These are phyloP conservation scores for Fistulifera pelliculosa DNA, from an alignment of 108 stramenopile genomes.

Conservation along the genomic window DNA sequence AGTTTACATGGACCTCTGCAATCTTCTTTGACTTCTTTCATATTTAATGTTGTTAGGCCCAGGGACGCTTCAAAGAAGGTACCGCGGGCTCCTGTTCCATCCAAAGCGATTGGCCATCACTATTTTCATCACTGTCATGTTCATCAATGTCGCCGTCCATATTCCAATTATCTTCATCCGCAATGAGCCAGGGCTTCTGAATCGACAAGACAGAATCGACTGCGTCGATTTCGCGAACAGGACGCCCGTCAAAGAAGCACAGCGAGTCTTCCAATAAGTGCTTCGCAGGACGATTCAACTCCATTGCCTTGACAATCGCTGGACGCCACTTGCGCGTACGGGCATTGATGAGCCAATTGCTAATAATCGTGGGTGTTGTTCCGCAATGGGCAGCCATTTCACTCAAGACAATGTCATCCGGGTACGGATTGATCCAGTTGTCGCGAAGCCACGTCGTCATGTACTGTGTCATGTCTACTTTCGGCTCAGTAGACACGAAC, in stretches of 20 bases:
- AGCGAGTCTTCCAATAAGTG: constrained; percentile 42
- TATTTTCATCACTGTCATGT: too few relatives aligned
- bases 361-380: constrained; percentile 17
- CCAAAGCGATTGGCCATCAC: too few relatives aligned
- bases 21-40: too few relatives aligned
- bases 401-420: constrained; percentile 23
- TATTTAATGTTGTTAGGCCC: too few relatives aligned
- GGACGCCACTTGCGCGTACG: constrained; percentile 58
- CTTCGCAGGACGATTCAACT: constrained; percentile 36
- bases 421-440: constrained; percentile 45
- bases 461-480: background rate
- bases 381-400: constrained; percentile 18
- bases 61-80: too few relatives aligned
- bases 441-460: constrained; percentile 25
- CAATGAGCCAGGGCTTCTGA: too few relatives aligned
- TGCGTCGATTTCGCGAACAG: background rate
- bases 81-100: too few relatives aligned
- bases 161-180: too few relatives aligned
- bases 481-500: too few relatives aligned
- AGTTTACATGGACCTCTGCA: too few relatives aligned
- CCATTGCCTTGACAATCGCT: constrained; percentile 38
- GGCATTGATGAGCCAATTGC: constrained; percentile 53
- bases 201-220: too few relatives aligned
- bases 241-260: constrained; percentile 30
- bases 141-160: too few relatives aligned